Evolutionary conservation across 2,329 filamentous ascomycete species (phyloP).

Genomic region (Fusarium tuaranense): DNA sequence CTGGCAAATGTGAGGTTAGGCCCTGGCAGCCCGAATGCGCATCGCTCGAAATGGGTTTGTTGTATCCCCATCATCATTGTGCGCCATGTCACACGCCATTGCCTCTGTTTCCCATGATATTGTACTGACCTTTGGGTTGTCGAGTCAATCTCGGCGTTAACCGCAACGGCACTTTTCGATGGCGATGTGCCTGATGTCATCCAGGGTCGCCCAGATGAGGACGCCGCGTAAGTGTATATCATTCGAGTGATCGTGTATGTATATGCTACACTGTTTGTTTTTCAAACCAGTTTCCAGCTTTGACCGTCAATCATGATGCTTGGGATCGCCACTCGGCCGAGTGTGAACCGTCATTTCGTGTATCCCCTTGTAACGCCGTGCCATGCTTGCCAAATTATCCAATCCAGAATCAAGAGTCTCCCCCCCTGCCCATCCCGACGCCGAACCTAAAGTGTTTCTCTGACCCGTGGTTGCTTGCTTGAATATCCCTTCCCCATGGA

Average conservation of each 20-base stretch:
- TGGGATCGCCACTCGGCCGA: constrained; percentile 8
- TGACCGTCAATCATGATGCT: constrained; percentile 19
- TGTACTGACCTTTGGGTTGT: not conserved
- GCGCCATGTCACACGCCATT: not conserved
- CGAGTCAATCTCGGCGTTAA: not conserved
- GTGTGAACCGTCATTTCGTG: constrained; percentile 7
- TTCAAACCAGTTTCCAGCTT: not conserved
- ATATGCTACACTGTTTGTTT: not conserved
- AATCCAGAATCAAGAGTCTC: constrained; percentile 17
- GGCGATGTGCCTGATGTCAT: not conserved
- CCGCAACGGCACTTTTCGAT: not conserved
- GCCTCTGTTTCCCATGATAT: not conserved
- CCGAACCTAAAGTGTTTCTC: constrained; percentile 26
- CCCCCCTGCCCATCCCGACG: constrained; percentile 27
- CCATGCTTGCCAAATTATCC: constrained; percentile 36
- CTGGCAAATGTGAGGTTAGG: not conserved
- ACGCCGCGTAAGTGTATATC: constrained; percentile 8
- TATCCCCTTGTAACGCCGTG: constrained; percentile 39
- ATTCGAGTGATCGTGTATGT: constrained; percentile 18
- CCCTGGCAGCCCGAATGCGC: not conserved
- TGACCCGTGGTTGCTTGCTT: not conserved
- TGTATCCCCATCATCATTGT: constrained; percentile 1
- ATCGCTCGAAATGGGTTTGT: not conserved
- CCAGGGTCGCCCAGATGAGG: not conserved
- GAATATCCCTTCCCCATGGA: constrained; percentile 3